Conservation (phyloP, 176 grass and related monocot species). For the Olyra latifolia region DNA sequence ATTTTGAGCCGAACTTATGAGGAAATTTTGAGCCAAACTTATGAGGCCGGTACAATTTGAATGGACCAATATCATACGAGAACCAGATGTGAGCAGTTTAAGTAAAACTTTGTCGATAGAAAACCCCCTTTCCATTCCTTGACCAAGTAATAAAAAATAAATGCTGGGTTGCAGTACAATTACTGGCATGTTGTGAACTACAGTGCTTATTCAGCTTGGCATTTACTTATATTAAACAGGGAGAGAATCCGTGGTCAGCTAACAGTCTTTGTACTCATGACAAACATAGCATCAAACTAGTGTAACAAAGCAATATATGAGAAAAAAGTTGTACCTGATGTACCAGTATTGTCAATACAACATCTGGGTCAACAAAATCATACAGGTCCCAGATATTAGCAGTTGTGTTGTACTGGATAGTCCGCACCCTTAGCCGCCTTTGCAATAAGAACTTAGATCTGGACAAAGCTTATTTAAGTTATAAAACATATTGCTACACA, state of each 20-base stretch:
- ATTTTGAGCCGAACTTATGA: neutral
- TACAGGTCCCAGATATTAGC: slow-evolving; percentile 89
- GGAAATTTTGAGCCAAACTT: neutral
- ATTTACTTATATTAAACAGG: slow-evolving; percentile 11
- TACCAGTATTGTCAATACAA: slow-evolving; percentile 82
- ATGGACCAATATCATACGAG: neutral
- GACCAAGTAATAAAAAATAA: neutral
- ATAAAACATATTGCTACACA: slow-evolving; percentile 20
- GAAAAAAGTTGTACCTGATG: slow-evolving; percentile 70
- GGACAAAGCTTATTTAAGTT: slow-evolving; percentile 30
- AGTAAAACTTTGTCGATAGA: neutral
- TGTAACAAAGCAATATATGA: neutral
- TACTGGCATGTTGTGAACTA: neutral
- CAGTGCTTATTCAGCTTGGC: neutral
- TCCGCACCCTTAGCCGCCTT: slow-evolving; percentile 86
- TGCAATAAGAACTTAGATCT: slow-evolving; percentile 80
- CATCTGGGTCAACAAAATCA: slow-evolving; percentile 91
- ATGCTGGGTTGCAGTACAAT: neutral
- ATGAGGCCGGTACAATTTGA: neutral
- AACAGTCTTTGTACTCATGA: slow-evolving; percentile 6
- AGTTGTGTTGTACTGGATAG: slow-evolving; percentile 74
- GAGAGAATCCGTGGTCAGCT: neutral
- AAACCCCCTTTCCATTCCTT: neutral
- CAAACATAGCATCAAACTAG: slow-evolving; percentile 15
- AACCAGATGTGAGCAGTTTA: neutral